Evolutionary conservation across 2,329 filamentous ascomycete species (phyloP).

Genomic region (Pyrenophora graminea): DNA sequence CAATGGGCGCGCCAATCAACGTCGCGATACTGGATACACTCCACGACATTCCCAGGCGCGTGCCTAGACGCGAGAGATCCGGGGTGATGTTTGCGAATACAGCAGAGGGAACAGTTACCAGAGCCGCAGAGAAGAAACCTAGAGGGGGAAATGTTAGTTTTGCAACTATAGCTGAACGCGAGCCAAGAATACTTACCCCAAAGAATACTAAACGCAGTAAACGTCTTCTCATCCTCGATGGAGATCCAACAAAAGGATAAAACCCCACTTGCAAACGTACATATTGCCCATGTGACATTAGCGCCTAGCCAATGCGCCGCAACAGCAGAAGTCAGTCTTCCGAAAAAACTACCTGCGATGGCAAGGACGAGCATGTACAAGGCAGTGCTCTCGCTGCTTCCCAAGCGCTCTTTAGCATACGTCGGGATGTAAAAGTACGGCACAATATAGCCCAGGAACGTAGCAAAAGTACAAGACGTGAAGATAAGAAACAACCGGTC

Average conservation of each 20-base stretch:
- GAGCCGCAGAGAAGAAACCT: constrained; percentile 46
- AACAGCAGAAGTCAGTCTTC: constrained; percentile 34
- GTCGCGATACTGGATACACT: constrained; percentile 42
- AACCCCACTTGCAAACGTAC: constrained; percentile 34
- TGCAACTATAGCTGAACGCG: too few relatives aligned
- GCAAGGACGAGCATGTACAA: constrained; percentile 42
- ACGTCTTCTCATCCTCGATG: constrained; percentile 31
- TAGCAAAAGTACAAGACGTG: constrained; percentile 39
- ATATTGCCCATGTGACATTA: constrained; percentile 42
- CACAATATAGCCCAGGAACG: constrained; percentile 45
- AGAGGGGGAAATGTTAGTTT: background rate
- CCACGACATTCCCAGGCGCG: constrained; percentile 46
- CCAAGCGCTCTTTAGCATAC: constrained; percentile 38
- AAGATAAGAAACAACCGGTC: constrained; percentile 44
- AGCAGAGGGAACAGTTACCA: constrained; percentile 44
- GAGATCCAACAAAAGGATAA: constrained; percentile 40
- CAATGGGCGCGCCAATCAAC: constrained; percentile 44
- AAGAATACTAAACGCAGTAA: constrained; percentile 43
- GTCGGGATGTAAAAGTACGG: constrained; percentile 47
- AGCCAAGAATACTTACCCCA: constrained; percentile 36
- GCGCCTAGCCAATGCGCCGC: constrained; percentile 40
- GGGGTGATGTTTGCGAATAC: constrained; percentile 46
- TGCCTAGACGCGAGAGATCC: constrained; percentile 42
- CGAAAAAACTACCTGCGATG: constrained; percentile 44
- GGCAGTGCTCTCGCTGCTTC: constrained; percentile 33